Base-by-base conservation (phyloP, 139 green algal species). In the Coccomyxa sp. region DNA sequence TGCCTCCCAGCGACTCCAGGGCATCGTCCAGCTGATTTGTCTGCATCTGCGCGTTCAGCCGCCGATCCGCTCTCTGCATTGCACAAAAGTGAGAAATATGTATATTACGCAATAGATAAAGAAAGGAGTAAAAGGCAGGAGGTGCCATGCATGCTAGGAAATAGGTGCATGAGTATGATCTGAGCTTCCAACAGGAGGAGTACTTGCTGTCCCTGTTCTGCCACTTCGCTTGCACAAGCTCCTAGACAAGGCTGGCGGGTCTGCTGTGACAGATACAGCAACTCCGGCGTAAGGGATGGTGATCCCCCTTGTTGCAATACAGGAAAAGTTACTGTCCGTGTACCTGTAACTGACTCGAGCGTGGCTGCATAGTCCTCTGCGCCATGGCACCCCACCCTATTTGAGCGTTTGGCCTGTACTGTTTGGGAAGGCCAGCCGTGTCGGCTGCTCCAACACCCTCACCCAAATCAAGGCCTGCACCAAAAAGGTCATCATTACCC, bases 51-150 rank as follows among this genome's bases (percentile, higher is more conserved):
- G 58, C 58, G 66, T 89, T 82, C 63, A 95, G 87, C 32, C 85
- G 84, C n/a, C 76, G 81, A 63, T 93, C 89, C 28, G 94, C 89
- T 16, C 87, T 88, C 84, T 93, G 90, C 82, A 89, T 71, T 11
- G 63, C 63, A 79, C 60, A 77, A 76, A 87, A 86, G 78, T 80
- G 80, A n/a, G 83, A 14, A 10, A 63, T 87, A 15, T 74, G 1
- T 31, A 80, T 63, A 71, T 67, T 67, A 88, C 57, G 76, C 76
- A 11, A 38, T 83, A 58, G 63, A 25, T 23, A 57, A 13, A 58
- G 13, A 67, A 14, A 11, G 59, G 78, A 76, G 86, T 88, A 18
- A 60, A 57, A 15, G 76, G 81, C 57, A 88, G 85, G 68, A 88
- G 82, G 79, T 84, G 45, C 0, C 85, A 83, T 79, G 87, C 89